These are phyloP conservation scores for Pseudogymnoascus sp. DNA, from an alignment of 2,329 filamentous ascomycete genomes.

Conservation along the genomic window DNA sequence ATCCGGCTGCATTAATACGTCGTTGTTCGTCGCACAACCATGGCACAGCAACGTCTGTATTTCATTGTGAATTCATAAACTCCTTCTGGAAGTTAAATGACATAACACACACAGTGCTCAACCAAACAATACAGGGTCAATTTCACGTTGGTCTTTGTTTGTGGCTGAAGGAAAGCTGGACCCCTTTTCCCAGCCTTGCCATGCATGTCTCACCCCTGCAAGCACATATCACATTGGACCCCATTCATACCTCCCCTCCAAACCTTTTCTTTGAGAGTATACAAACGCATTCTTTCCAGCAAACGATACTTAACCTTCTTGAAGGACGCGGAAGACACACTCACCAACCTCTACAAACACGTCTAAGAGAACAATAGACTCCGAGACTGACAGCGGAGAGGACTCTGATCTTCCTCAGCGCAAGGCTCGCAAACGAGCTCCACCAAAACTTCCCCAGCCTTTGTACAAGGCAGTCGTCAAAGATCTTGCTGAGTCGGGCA, in stretches of 20 bases:
- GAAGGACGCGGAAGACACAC: background rate
- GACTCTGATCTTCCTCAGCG: background rate
- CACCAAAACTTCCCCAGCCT: background rate
- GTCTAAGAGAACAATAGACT: background rate
- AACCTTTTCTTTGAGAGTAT: background rate
- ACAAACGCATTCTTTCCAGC: background rate
- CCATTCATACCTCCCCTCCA: background rate
- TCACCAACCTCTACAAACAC: background rate
- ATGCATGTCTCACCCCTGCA: background rate
- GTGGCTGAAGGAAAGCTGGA: background rate
- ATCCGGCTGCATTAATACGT: too few relatives aligned
- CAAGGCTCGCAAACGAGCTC: background rate
- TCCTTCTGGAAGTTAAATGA: background rate
- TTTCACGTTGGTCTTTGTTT: background rate
- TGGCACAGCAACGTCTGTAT: background rate
- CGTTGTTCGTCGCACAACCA: background rate
- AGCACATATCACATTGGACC: background rate
- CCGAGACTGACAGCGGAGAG: background rate
- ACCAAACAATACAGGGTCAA: background rate
- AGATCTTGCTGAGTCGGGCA: background rate
- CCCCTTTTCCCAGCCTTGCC: background rate
- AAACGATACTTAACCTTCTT: background rate
- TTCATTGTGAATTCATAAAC: too few relatives aligned
- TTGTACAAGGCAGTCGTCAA: background rate
- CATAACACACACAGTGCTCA: background rate